Evolutionary conservation across 2,329 filamentous ascomycete species (phyloP), one percentile per base, ranked within the genome.

Genomic region (Aspergillus sclerotialis): DNA sequence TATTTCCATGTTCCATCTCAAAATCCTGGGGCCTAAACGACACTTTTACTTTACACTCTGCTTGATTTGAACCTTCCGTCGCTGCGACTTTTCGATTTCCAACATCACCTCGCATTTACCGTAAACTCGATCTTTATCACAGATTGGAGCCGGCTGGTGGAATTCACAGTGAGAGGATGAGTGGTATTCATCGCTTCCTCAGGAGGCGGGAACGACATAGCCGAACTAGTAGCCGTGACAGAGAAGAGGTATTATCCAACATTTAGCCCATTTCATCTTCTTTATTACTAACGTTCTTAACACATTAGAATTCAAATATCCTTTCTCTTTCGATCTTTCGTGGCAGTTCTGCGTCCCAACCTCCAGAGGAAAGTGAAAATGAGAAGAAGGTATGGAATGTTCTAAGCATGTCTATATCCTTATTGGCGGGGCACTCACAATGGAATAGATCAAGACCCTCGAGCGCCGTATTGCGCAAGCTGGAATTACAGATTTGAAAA

Each of bases 401-500:
- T 27, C 18, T 17, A 5, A 7, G 10, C 19, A 23, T 27, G 16
- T 12, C n/a, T 17, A 15, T n/a, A n/a, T n/a, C n/a, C 2, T 21
- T 33, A 7, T 24, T 13, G 13, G 5, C 17, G 16, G 35, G 14
- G 30, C 6, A 16, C 45, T 51, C 42, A 51, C 30, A 31, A 7
- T 13, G 11, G 32, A 25, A 13, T 36, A 72, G 73, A 60, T 78
- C 49, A 70, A 75, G 44, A 58, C 59, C 21, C 61, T 81, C 19
- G 63, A 73, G 37, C 63, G 71, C 29, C 67, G 70, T 29, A 55
- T 82, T 17, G 57, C 69, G 25, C 56, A 65, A 13, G 60, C 64
- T 39, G 78, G 78, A 28, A 74, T 78, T 39, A 64, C 68, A 4
- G 65, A 60, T 8, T 60, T 82, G 66, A 59, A 74, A 67, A 65